Evolutionary conservation across 106 monocot species (phyloP), one percentile per base, ranked within the genome.

Genomic region (Chionographis japonica): DNA sequence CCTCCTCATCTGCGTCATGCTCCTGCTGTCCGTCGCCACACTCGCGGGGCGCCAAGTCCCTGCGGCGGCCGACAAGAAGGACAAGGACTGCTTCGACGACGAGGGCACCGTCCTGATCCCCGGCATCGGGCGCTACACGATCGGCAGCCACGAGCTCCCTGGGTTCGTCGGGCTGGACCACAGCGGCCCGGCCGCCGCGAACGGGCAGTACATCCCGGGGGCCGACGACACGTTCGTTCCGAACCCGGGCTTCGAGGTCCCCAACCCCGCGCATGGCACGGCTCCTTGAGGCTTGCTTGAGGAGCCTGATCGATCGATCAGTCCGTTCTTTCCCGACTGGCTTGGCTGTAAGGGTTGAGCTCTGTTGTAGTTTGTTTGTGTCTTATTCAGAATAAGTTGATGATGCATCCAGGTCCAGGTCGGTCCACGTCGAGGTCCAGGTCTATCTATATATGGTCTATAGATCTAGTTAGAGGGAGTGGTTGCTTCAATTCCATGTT

Each of bases 141-240:
- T 54, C 8, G 72, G 72, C 13, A 72, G 72, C 53, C 52, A 52
- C 40, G 16, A 36, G 37, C 50, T 16, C 40, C 77, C 77, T 0
- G 36, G 19, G 9, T 2, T 77, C n/a, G 2, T n/a, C 12, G 77
- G 65, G 14, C 40, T 77, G 9, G 77, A 77, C 69, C 56, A 71
- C 64, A 77, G 77, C 40, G 52, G 41, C 20, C 77, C 77, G 9
- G 77, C 71, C 4, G 77, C 71, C 8, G 50, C 50, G 13, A 50
- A 59, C 50, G 51, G 51, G 4, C 57, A 52, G 54, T 71, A 65
- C 39, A 16, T 77, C 16, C 77, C 71, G 0, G 77, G 77, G 0
- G 18, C 12, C 40, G 65, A 77, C 18, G 77, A 77, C 49, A 77
- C 77, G 12, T 77, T 77, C 43, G 77, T 77, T 37, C 77, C 77